phyloP scores from a whole-genome alignment of 2,329 filamentous ascomycete species.

The Calonectria naviculata region DNA sequence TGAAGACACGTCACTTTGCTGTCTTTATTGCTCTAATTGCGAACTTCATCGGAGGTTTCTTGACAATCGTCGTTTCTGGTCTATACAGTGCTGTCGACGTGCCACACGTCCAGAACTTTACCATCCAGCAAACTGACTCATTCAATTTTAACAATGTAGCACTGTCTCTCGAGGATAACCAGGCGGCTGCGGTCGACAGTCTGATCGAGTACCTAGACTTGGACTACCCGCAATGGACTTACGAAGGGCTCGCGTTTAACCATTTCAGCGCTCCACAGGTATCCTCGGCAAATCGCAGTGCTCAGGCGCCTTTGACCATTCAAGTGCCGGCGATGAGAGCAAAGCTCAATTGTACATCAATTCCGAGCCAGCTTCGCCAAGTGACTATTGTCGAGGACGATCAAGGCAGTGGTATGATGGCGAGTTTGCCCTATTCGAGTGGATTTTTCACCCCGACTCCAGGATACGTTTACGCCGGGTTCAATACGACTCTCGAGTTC shows the following conservation, averaged over 20 bases:
- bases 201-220: slow-evolving; percentile 41
- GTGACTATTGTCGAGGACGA: slow-evolving; percentile 18
- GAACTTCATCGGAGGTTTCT: slow-evolving; percentile 32
- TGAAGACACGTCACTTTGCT: slow-evolving; percentile 35
- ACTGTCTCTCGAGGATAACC: slow-evolving; percentile 34
- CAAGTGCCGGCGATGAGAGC: slow-evolving; percentile 31
- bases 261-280: slow-evolving; percentile 22
- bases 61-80: slow-evolving; percentile 36
- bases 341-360: slow-evolving; percentile 31
- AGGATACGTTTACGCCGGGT: slow-evolving; percentile 20
- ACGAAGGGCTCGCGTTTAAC: slow-evolving; percentile 42
- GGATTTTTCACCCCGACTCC: background rate
- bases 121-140: slow-evolving; percentile 39
- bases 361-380: slow-evolving; percentile 22
- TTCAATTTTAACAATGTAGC: slow-evolving; percentile 38
- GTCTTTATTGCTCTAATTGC: slow-evolving; percentile 35
- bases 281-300: slow-evolving; percentile 11
- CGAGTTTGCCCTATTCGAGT: slow-evolving; percentile 15
- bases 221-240: slow-evolving; percentile 46
- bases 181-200: slow-evolving; percentile 38
- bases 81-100: slow-evolving; percentile 42
- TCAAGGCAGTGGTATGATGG: slow-evolving; percentile 4
- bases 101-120: slow-evolving; percentile 30
- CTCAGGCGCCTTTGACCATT: slow-evolving; percentile 22
- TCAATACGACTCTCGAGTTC: slow-evolving; percentile 35